Conservation (phyloP, 495 filamentous ascomycete species). For the Aspergillus diversus region DNA sequence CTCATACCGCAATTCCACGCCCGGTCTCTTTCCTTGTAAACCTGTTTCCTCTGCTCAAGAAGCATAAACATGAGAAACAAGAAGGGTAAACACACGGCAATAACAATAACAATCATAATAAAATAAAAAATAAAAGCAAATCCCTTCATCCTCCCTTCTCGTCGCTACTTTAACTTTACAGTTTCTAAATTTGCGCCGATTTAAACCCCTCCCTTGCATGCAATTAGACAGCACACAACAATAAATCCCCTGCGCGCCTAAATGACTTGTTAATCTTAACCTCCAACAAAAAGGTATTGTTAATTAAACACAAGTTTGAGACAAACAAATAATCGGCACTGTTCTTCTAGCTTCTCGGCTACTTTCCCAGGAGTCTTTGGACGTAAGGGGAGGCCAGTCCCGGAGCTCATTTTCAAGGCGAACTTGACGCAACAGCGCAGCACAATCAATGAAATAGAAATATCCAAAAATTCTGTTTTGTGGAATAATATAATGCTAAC, state of each 20-base stretch:
- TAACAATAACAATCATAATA: too few species aligned
- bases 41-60: too few species aligned
- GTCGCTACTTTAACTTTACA: neutral
- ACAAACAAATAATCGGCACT: neutral
- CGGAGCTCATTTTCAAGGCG: neutral
- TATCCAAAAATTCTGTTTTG: neutral
- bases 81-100: too few species aligned
- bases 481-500: neutral
- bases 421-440: neutral
- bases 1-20: too few species aligned
- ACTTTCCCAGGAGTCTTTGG: too few species aligned
- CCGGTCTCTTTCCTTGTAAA: too few species aligned
- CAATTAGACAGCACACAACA: neutral
- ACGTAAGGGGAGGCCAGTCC: too few species aligned
- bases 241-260: neutral
- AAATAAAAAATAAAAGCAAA: too few species aligned
- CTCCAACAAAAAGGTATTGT: too few species aligned
- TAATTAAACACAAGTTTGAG: neutral
- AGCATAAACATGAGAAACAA: too few species aligned
- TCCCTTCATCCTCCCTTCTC: neutral
- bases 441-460: conserved; percentile 1
- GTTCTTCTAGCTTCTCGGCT: too few species aligned
- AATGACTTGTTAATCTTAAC: neutral
- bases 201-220: neutral
- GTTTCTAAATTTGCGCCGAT: too few species aligned